Evolutionary conservation across 768 basidiomycete species (phyloP).

Genomic region (Phylloporus arenicola): DNA sequence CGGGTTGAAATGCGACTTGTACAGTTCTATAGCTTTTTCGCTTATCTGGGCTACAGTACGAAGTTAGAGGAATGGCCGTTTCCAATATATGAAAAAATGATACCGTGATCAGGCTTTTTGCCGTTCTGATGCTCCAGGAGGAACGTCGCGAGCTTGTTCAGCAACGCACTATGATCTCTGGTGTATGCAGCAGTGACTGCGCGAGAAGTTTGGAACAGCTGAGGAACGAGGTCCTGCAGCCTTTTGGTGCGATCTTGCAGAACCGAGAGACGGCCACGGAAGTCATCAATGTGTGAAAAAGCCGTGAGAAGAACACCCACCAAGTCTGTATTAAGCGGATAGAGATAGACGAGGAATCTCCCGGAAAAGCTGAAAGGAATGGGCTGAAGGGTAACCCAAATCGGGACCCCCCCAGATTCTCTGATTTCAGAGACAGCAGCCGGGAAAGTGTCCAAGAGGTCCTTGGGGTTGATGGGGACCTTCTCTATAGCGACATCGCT

Average conservation of each 20-base stretch:
- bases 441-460: neutral
- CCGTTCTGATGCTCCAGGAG: neutral
- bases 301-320: neutral
- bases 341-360: no score
- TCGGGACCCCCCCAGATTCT: no score
- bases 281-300: neutral
- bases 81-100: neutral
- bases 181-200: neutral
- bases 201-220: neutral
- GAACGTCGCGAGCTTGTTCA: neutral
- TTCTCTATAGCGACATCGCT: neutral
- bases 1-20: neutral
- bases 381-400: no score
- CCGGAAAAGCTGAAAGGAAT: no score
- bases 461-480: neutral
- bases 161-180: neutral
- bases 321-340: neutral
- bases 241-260: neutral
- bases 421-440: neutral
- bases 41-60: neutral
- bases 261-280: no score
- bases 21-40: neutral
- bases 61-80: neutral
- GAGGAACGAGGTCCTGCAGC: neutral
- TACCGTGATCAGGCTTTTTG: neutral